These are phyloP conservation scores for Leccinum pallidistipes DNA, from an alignment of 1,284 basidiomycete genomes.

Conservation along the genomic window DNA sequence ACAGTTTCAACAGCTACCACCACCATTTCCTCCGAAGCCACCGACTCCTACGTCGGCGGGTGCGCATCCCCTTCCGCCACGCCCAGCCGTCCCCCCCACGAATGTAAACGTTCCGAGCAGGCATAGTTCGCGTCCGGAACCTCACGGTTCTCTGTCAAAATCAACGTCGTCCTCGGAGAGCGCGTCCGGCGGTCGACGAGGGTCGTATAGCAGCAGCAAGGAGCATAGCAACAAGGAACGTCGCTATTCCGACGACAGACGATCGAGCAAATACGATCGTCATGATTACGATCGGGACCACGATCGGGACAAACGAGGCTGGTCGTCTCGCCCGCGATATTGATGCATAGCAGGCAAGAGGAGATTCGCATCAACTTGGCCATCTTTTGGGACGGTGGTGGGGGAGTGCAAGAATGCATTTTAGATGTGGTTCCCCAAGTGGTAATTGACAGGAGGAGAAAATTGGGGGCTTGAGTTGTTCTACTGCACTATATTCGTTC, in stretches of 20 bases:
- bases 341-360: neutral
- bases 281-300: constrained; percentile 6
- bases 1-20: constrained; percentile 2
- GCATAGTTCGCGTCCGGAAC: constrained; percentile 21
- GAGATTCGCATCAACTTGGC: neutral
- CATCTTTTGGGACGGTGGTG: neutral
- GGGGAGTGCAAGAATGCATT: neutral
- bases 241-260: constrained; percentile 19
- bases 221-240: constrained; percentile 6
- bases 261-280: constrained; percentile 8
- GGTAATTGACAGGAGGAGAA: neutral
- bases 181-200: constrained; percentile 14
- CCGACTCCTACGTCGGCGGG: neutral
- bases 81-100: constrained; percentile 1
- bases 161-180: constrained; percentile 24
- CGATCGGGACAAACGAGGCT: constrained; percentile 5
- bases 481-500: neutral
- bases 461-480: neutral
- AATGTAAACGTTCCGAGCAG: constrained; percentile 4
- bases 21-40: neutral
- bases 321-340: constrained; percentile 13
- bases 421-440: neutral
- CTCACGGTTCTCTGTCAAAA: constrained; percentile 17
- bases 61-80: constrained; percentile 21
- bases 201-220: constrained; percentile 8